Conservation (phyloP, 805 yeast species). For the Candida xyloterini region DNA sequence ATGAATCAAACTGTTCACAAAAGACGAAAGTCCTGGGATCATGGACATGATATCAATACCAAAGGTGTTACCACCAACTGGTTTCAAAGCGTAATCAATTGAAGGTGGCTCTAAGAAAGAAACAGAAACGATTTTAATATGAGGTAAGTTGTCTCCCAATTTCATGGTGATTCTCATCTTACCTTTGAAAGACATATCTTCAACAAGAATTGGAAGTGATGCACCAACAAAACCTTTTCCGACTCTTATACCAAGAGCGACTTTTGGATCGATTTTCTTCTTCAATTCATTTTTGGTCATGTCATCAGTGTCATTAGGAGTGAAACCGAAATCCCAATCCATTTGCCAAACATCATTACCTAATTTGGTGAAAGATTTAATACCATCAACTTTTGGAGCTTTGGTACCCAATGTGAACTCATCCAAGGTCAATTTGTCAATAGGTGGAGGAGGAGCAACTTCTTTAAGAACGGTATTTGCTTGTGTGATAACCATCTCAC, state of each 20-base stretch:
- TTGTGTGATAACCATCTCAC: constrained; percentile 67
- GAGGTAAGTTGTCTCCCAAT: constrained; percentile 69
- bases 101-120: constrained; percentile 75
- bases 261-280: constrained; percentile 73
- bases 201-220: constrained; percentile 72
- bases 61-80: constrained; percentile 86
- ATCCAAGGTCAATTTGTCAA: constrained; percentile 67
- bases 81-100: constrained; percentile 77
- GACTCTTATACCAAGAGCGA: constrained; percentile 73
- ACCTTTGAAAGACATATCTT: constrained; percentile 75
- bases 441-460: constrained; percentile 80
- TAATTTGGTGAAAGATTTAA: constrained; percentile 68
- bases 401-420: constrained; percentile 80
- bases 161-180: constrained; percentile 61
- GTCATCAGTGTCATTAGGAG: constrained; percentile 79
- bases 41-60: constrained; percentile 83
- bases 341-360: constrained; percentile 69
- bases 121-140: constrained; percentile 66
- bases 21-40: constrained; percentile 72
- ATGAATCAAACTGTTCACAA: constrained; percentile 69
- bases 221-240: constrained; percentile 81
- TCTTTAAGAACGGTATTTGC: constrained; percentile 69
- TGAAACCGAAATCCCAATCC: constrained; percentile 81
- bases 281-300: constrained; percentile 76
- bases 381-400: constrained; percentile 70